Conservation (phyloP, 306 rosid species). For the Cicer pinnatifidum region DNA sequence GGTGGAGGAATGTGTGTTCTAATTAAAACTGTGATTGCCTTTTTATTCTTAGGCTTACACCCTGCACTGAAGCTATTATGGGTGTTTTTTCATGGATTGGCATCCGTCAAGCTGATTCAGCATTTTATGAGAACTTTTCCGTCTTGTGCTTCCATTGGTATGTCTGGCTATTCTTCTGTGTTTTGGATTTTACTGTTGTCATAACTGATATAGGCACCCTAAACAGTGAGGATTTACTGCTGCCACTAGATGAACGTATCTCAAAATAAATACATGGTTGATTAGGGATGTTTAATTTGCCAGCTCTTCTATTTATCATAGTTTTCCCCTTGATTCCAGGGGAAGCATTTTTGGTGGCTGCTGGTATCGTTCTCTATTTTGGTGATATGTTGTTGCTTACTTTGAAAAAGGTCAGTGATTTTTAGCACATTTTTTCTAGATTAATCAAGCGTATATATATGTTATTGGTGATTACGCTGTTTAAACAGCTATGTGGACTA, state of each 20-base stretch:
- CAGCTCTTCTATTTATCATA: conserved; percentile 23
- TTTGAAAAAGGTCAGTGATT: conserved; percentile 64
- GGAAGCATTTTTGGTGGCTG: conserved; percentile 80
- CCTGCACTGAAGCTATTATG: conserved; percentile 64
- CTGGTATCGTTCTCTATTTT: conserved; percentile 87
- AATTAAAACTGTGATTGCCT: conserved; percentile 10
- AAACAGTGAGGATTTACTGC: conserved; percentile 24
- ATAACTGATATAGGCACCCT: neutral
- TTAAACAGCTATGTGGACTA: conserved; percentile 62
- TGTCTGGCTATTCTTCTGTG: conserved; percentile 33
- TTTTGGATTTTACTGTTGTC: conserved; percentile 25
- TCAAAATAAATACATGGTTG: conserved; percentile 22
- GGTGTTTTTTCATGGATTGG: conserved; percentile 84
- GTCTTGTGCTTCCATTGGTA: conserved; percentile 91
- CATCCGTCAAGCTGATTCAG: conserved; percentile 72
- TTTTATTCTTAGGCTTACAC: conserved; percentile 56
- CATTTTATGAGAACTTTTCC: conserved; percentile 81
- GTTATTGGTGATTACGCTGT: conserved; percentile 44
- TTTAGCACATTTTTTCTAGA: conserved; percentile 16
- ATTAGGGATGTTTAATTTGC: conserved; percentile 24
- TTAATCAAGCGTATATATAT: conserved; percentile 30
- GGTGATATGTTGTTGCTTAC: conserved; percentile 84
- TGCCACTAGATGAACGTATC: conserved; percentile 11
- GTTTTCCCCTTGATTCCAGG: conserved; percentile 53
- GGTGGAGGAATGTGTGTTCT: neutral